phyloP scores from a whole-genome alignment of 2,329 filamentous ascomycete species.

The Apiospora malaysiana region DNA sequence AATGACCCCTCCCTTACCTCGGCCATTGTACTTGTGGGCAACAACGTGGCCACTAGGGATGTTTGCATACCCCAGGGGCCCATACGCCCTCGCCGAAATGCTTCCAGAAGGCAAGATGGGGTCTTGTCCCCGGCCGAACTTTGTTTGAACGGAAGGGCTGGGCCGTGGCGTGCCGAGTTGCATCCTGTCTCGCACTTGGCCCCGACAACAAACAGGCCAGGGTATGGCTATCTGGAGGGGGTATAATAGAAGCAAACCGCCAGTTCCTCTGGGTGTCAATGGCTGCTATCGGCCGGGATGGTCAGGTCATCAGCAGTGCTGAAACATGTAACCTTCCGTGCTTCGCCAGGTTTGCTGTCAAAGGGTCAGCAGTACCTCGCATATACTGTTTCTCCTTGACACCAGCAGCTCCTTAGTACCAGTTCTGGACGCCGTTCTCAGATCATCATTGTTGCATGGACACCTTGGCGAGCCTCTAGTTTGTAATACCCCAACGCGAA shows the following conservation, averaged over 20 bases:
- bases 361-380: slow-evolving; percentile 1
- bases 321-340: slow-evolving; percentile 8
- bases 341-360: slow-evolving; percentile 7
- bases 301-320: slow-evolving; percentile 6
- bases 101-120: slow-evolving; percentile 21
- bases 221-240: background rate
- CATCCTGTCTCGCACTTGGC: slow-evolving; percentile 10
- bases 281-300: background rate
- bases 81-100: slow-evolving; percentile 1
- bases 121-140: slow-evolving; percentile 17
- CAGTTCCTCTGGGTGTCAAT: background rate
- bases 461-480: background rate
- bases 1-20: slow-evolving; percentile 1
- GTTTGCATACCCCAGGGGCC: slow-evolving; percentile 13
- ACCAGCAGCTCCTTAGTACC: background rate
- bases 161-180: slow-evolving; percentile 21
- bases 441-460: background rate
- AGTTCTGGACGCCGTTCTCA: background rate
- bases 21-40: slow-evolving; percentile 20
- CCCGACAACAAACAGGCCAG: slow-evolving; percentile 2
- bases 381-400: background rate
- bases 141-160: slow-evolving; percentile 20
- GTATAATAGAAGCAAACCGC: background rate
- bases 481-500: background rate
- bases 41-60: slow-evolving; percentile 23